Evolutionary conservation across 371 early-diverging fungal genomes (phyloP).

Genomic region (Syncephalis plumigaleata): DNA sequence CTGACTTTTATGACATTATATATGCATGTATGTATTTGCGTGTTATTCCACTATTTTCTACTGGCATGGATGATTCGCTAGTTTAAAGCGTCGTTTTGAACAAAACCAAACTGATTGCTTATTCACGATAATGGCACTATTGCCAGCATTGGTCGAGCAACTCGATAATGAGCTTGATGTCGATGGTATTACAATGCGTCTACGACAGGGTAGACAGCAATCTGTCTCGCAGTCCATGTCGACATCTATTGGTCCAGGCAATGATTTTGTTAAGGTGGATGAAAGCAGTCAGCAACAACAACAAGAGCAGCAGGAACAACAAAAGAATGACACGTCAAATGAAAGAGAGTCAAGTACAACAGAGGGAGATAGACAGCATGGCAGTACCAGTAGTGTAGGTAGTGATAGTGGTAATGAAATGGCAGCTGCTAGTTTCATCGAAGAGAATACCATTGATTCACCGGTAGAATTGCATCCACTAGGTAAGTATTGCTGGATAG

Average conservation of each 20-base stretch:
- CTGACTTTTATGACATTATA: no score
- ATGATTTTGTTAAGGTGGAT: neutral
- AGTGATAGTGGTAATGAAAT: neutral
- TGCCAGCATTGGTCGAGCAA: conserved; percentile 65
- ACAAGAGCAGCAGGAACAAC: no score
- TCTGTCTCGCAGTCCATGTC: no score
- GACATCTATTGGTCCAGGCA: no score
- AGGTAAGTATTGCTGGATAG: neutral
- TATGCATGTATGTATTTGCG: no score
- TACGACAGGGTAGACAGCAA: no score
- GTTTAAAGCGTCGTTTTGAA: conserved; percentile 70
- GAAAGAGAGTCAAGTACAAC: no score
- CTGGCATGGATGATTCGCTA: conserved; percentile 11
- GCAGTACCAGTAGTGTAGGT: neutral
- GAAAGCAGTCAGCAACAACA: neutral
- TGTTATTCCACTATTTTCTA: neutral
- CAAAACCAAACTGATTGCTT: conserved; percentile 84
- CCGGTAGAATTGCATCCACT: neutral
- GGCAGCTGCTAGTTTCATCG: neutral
- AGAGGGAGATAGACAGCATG: neutral
- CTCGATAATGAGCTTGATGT: conserved; percentile 58
- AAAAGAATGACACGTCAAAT: no score
- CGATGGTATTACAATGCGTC: conserved; percentile 19
- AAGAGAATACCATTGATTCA: neutral
- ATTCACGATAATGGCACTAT: conserved; percentile 60